Evolutionary conservation across 2,329 filamentous ascomycete species (phyloP), one percentile per base, ranked within the genome.

Genomic region (Ceratocystis diversiconidia): DNA sequence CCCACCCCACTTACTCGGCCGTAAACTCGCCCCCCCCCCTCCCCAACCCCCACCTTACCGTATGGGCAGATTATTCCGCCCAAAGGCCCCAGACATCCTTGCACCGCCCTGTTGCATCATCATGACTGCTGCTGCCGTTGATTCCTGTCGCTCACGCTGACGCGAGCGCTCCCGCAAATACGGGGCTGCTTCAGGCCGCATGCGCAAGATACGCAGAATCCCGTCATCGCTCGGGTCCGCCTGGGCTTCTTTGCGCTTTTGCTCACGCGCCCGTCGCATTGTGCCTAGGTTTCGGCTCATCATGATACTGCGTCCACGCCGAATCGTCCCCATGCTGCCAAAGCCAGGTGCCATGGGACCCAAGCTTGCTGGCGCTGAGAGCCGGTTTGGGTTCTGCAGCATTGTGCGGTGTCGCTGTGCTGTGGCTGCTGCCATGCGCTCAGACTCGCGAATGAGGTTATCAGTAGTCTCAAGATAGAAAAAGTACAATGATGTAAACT

Each of bases 211-310:
- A 22, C 94, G 83, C 71, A 99, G 76, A 70, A 99, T 97, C 89
- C 97, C 97, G 73, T 99, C 94, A 74, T 99, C 94, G 73, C 88
- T 96, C 1, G 94, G 92, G 73, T 97, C 94, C 1, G 94, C 92
- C 73, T 99, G 94, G 1, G 91, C 90, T 74, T 97, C 92, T 71
- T 92, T 91, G 69, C 94, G 82, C 78, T 95, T 96, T 76, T 96
- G 92, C 74, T 96, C 91, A 76, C 97, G 97, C 50, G 89, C 91
- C 73, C 92, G 90, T 71, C 86, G 87, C 91, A 99, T 97, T 6
- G 94, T 97, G 59, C 94, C 94, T 64, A 99, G 77, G 73, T 97
- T 99, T 66, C 92, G 86, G 71, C 85, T 90, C 76, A 96, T 86
- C 89, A 99, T 91, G 75, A 99, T 95, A 69, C 86, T 90, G 82